Evolutionary conservation across 306 rosid species (phyloP), one percentile per base, ranked within the genome.

Genomic region (Inga leiocalycina): DNA sequence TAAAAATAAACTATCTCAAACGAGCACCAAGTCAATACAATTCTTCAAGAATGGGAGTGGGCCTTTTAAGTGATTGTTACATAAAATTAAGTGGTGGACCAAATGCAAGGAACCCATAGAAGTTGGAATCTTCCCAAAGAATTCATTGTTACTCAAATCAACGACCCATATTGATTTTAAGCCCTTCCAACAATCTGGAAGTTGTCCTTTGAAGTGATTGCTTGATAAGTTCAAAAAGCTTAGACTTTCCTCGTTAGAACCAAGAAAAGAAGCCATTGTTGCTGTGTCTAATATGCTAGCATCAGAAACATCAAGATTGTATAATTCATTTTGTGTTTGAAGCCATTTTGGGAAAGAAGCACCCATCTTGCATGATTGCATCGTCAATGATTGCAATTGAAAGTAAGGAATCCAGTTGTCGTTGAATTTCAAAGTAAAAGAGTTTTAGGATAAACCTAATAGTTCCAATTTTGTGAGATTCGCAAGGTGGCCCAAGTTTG

Each of bases 341-440:
- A 85, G 81, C 85, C 88, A 85, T 4, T 64, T 70, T 1, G 87
- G 87, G 30, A 84, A 75, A 3, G 3, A 3, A 10, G 74, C 74
- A 27, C 77, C 87, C 34, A 80, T 1, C 0, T 10, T 24, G 59
- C 77, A 80, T 8, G 45, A 32, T 0, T 49, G 3, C 24, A 69
- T 9, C 0, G 0, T 0, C 3, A 80, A 34, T 0, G 0, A 0
- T 0, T 70, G 3, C 30, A 84, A 41, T 5, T 85, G 82, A 48
- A 85, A 85, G 0, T 64, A 79, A 68, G 87, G 81, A 16, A 84
- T 10, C 81, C 81, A 84, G 14, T 45, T 45, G 15, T 16, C 15
- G 5, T 24, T 8, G 8, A 79, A 22, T 10, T 79, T 57, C 2
- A 84, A 32, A 19, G 52, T 45, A 8, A 84, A 54, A 2, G 48